Base-by-base conservation (phyloP, 306 rosid genomes). In the Chamaecrista fasciculata region DNA sequence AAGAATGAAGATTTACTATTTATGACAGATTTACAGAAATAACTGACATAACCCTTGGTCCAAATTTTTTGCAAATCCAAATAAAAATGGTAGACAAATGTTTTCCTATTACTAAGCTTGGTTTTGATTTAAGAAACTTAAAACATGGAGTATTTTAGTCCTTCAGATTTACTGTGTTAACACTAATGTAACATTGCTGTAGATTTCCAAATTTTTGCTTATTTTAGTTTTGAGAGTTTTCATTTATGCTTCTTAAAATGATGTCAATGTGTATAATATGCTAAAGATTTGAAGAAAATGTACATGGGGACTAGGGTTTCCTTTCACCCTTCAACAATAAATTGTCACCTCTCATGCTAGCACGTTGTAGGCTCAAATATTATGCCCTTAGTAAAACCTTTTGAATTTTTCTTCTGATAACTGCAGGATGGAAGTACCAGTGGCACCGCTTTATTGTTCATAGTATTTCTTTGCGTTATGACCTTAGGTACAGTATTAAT, bases 381-480 rank as follows among this genome's bases (percentile, higher is more conserved):
- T 10, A 19, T 68, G 11, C 66, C 9, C 43, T 51, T n/a, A 20
- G 25, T 28, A 59, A 11, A 73, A 66, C 60, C 58, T 4, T 39
- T 76, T 58, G 65, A 57, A 33, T 33, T 33, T 33, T 33, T 5
- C 31, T 60, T 76, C 67, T 50, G 23, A 59, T 78, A 55, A 67
- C 65, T 58, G 76, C 87, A 93, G 98, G 97, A 65, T 31, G 96
- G 95, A 67, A 78, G 70, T 67, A 79, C 83, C 64, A 82, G 75
- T 5, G 78, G 89, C 75, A 79, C 96, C 64, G 88, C 91, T 43
- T 51, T 87, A 53, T 71, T 94, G 81, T 94, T 86, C 77, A 40
- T 78, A 51, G 91, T 94, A 63, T 94, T 94, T 77, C 97, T 90
- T 74, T 80, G 84, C 67, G 74, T 78, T 51, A 82, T 88, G 90